These are phyloP conservation scores for Fusarium nelsonii DNA, from an alignment of 2,329 filamentous ascomycete species.

Conservation along the genomic window DNA sequence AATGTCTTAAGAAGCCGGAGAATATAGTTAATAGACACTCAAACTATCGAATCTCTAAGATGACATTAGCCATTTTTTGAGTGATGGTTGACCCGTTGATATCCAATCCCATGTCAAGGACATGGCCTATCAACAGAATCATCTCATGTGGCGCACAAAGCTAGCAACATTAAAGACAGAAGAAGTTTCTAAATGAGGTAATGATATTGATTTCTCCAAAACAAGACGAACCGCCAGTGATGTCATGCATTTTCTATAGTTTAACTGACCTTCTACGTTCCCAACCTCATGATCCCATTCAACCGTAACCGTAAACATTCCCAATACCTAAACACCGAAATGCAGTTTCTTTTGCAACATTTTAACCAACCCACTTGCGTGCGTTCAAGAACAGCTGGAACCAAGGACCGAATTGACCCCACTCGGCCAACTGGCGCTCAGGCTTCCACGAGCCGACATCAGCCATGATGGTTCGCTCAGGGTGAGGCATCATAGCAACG, in stretches of 20 bases:
- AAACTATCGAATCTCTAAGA: too few species aligned
- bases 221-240: neutral
- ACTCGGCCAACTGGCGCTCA: constrained; percentile 66
- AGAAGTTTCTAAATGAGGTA: neutral
- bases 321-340: constrained; percentile 37
- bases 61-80: too few species aligned
- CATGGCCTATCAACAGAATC: too few species aligned
- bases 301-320: constrained; percentile 14
- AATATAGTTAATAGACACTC: too few species aligned
- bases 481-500: constrained; percentile 92
- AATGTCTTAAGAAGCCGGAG: too few species aligned
- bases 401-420: constrained; percentile 89
- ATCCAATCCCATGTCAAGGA: too few species aligned
- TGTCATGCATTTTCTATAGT: constrained; percentile 20
- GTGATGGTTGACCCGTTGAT: too few species aligned
- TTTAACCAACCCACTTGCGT: constrained; percentile 83
- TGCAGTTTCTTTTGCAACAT: constrained; percentile 14
- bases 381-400: constrained; percentile 87
- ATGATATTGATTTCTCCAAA: neutral
- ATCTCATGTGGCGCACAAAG: neutral
- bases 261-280: constrained; percentile 13
- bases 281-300: constrained; percentile 17
- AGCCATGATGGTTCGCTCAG: constrained; percentile 86
- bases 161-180: neutral
- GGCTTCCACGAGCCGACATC: constrained; percentile 83